Evolutionary conservation across 2,329 filamentous ascomycete genomes (phyloP).

Genomic region (Fusarium graminum): DNA sequence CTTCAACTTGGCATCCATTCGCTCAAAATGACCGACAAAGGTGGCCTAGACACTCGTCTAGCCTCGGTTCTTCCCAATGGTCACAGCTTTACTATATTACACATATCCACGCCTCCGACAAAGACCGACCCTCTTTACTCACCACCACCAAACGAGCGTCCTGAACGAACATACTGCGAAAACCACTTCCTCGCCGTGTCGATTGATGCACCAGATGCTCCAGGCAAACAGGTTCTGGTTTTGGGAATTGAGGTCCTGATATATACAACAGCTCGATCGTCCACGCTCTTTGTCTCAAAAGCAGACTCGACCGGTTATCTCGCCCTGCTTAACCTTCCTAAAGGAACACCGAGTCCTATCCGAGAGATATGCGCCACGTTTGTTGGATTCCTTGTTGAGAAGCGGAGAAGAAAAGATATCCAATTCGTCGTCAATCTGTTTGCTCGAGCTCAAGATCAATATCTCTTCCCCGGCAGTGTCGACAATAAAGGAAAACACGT

Average conservation of each 20-base stretch:
- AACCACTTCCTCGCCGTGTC: slow-evolving; percentile 78
- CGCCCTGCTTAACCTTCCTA: slow-evolving; percentile 72
- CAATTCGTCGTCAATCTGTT: slow-evolving; percentile 89
- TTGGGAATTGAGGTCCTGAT: slow-evolving; percentile 90
- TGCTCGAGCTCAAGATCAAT: slow-evolving; percentile 90
- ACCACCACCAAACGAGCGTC: slow-evolving; percentile 76
- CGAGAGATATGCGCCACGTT: slow-evolving; percentile 81
- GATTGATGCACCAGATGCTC: slow-evolving; percentile 52
- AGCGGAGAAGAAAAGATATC: slow-evolving; percentile 72
- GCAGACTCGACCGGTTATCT: slow-evolving; percentile 96
- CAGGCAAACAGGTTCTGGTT: slow-evolving; percentile 70
- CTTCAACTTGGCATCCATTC: slow-evolving; percentile 6
- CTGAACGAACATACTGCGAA: slow-evolving; percentile 86
- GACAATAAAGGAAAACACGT: slow-evolving; percentile 90
- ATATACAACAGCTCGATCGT: slow-evolving; percentile 83
- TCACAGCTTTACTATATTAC: slow-evolving; percentile 77
- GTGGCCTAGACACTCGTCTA: slow-evolving; percentile 50
- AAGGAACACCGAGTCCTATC: slow-evolving; percentile 77
- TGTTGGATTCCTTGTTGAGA: slow-evolving; percentile 78
- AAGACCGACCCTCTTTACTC: slow-evolving; percentile 82
- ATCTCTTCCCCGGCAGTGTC: slow-evolving; percentile 92
- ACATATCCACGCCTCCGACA: slow-evolving; percentile 87
- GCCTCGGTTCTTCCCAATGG: slow-evolving; percentile 66
- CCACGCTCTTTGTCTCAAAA: slow-evolving; percentile 94
- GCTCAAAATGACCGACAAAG: slow-evolving; percentile 32